A percentile compares a stretch with the other conserved stretches of the same genome.
phyloP scores from a whole-genome alignment of 768 basidiomycete species.

The Termitomyces sp. region DNA sequence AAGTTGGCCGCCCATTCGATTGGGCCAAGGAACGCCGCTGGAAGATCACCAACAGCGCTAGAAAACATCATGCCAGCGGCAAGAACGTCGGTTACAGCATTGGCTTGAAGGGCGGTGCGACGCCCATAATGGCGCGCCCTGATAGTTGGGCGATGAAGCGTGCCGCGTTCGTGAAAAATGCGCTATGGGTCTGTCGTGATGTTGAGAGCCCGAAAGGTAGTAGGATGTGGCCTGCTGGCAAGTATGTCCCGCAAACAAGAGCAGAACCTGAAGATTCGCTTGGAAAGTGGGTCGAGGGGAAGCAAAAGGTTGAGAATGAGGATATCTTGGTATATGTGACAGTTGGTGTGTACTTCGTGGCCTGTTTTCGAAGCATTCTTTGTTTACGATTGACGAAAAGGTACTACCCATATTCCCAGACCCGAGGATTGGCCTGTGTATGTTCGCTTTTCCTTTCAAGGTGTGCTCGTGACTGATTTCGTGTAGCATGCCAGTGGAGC shows the following conservation, averaged over 20 bases:
- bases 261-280: constrained; percentile 72
- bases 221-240: constrained; percentile 80
- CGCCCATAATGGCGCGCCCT: constrained; percentile 57
- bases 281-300: constrained; percentile 65
- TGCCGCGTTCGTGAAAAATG: constrained; percentile 70
- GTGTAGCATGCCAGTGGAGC: constrained; percentile 78
- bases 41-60: constrained; percentile 72
- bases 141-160: constrained; percentile 72
- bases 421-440: constrained; percentile 91
- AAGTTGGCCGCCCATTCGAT: constrained; percentile 66
- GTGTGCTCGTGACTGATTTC: neutral
- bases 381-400: constrained; percentile 26
- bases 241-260: constrained; percentile 81
- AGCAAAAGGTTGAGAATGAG: constrained; percentile 63
- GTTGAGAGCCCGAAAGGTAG: constrained; percentile 55
- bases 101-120: constrained; percentile 60
- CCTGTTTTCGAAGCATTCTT: neutral
- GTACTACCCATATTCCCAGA: constrained; percentile 77
- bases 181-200: constrained; percentile 84
- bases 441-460: neutral
- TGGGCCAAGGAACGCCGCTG: constrained; percentile 70
- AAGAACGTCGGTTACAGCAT: constrained; percentile 71
- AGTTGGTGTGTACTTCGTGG: constrained; percentile 42
- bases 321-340: constrained; percentile 80
- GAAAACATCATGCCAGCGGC: constrained; percentile 71